Percentiles rank a stretch among this genome's conserved stretches.
Conservation (phyloP, 2,329 filamentous ascomycete genomes). For the Trichophyton equinum region DNA sequence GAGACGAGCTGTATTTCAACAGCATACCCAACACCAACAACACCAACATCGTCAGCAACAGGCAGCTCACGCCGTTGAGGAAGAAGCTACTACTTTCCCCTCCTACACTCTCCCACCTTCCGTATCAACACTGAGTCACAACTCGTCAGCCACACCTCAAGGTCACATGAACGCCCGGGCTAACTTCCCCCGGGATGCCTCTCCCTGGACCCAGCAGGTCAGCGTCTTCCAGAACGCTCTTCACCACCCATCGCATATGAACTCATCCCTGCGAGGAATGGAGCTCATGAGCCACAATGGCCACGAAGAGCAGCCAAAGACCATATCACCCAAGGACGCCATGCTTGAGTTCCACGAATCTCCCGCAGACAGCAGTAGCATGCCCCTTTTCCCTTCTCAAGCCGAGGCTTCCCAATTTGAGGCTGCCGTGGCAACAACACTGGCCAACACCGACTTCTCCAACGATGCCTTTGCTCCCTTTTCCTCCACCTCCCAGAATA, state of each 20-base stretch:
- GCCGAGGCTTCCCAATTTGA: slow-evolving; percentile 28
- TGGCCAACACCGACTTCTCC: slow-evolving; percentile 28
- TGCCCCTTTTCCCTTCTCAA: slow-evolving; percentile 57
- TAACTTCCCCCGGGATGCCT: slow-evolving; percentile 56
- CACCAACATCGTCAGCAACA: slow-evolving; percentile 28
- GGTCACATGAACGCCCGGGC: slow-evolving; percentile 53
- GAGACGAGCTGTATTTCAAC: slow-evolving; percentile 45
- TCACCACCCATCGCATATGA: slow-evolving; percentile 28
- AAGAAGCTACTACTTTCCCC: slow-evolving; percentile 38
- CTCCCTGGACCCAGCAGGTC: slow-evolving; percentile 57
- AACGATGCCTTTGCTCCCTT: background rate
- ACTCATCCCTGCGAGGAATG: slow-evolving; percentile 9
- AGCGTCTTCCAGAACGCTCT: slow-evolving; percentile 27
- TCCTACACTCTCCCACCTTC: slow-evolving; percentile 42
- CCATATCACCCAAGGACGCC: slow-evolving; percentile 90
- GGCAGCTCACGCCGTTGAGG: slow-evolving; percentile 29
- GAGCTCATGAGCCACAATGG: slow-evolving; percentile 19
- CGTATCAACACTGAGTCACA: slow-evolving; percentile 48
- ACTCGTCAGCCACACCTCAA: slow-evolving; percentile 51
- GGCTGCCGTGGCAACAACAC: slow-evolving; percentile 8
- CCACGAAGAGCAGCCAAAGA: slow-evolving; percentile 48
- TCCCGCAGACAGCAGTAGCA: slow-evolving; percentile 52
- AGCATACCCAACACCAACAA: slow-evolving; percentile 22
- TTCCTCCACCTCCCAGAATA: slow-evolving; percentile 17
- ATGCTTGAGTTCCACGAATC: slow-evolving; percentile 70